phyloP scores from a whole-genome alignment of 148 eudicot genomes.

The Drosera capensis region DNA sequence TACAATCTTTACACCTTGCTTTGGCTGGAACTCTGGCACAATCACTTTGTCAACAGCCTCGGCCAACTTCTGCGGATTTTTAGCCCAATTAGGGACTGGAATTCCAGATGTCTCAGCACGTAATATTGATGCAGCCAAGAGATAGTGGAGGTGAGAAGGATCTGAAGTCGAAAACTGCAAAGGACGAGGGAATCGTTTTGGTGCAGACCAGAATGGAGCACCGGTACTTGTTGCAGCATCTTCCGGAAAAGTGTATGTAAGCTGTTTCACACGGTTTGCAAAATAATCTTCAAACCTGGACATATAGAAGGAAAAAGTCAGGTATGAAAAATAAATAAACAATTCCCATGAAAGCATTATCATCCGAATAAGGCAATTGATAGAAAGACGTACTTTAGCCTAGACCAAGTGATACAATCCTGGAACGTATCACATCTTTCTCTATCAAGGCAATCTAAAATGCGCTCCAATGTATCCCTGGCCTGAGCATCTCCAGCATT shows the following conservation, averaged over 20 bases:
- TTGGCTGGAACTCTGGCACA: constrained; percentile 65
- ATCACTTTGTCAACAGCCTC: constrained; percentile 41
- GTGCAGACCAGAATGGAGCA: constrained; percentile 66
- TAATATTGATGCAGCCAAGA: constrained; percentile 36
- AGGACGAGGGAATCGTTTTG: constrained; percentile 65
- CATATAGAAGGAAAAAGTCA: neutral
- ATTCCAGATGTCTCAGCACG: constrained; percentile 65
- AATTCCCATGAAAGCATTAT: neutral
- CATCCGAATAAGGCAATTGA: neutral
- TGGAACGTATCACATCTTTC: constrained; percentile 52
- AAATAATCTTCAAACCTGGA: constrained; percentile 74
- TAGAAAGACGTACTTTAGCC: constrained; percentile 25
- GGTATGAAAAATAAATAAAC: neutral
- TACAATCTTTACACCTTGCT: constrained; percentile 47
- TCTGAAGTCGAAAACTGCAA: constrained; percentile 48
- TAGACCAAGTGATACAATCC: constrained; percentile 71
- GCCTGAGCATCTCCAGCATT: constrained; percentile 79
- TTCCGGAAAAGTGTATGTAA: constrained; percentile 60
- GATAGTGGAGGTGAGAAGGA: constrained; percentile 30
- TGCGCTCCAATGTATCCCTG: constrained; percentile 48
- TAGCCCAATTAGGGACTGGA: constrained; percentile 56
- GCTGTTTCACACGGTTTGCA: constrained; percentile 52
- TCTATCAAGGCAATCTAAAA: constrained; percentile 52
- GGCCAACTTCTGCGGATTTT: constrained; percentile 22
- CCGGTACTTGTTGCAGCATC: constrained; percentile 54